Percentiles rank a stretch among this genome's conserved stretches.
These are phyloP conservation scores for Hymenoscyphus fraxineus DNA, from an alignment of 2,329 filamentous ascomycete genomes.

Conservation along the genomic window DNA sequence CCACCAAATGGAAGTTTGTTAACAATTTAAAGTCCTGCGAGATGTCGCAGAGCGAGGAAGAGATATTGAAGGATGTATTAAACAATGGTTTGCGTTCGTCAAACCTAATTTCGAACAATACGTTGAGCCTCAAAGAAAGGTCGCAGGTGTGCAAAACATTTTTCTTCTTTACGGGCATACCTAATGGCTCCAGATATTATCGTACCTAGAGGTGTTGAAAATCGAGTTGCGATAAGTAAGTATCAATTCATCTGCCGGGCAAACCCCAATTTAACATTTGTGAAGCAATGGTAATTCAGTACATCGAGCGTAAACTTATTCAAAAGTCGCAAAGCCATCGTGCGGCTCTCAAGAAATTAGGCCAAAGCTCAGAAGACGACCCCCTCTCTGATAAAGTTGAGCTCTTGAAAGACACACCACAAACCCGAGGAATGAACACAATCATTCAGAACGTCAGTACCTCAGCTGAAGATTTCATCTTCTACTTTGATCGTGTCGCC, in stretches of 20 bases:
- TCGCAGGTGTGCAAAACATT: conserved; percentile 57
- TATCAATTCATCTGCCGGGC: conserved; percentile 11
- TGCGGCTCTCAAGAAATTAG: conserved; percentile 71
- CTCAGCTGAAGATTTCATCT: conserved; percentile 85
- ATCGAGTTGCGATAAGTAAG: conserved; percentile 81
- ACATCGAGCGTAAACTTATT: conserved; percentile 81
- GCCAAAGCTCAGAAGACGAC: conserved; percentile 65
- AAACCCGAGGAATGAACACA: conserved; percentile 84
- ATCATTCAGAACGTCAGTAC: conserved; percentile 80
- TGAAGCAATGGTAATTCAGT: conserved; percentile 84
- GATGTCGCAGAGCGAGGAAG: conserved; percentile 86
- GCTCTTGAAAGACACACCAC: conserved; percentile 70
- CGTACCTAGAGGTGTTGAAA: conserved; percentile 90
- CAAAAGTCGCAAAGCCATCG: conserved; percentile 84
- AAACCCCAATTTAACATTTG: neutral
- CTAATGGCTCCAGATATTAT: conserved; percentile 67
- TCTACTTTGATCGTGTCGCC: conserved; percentile 90
- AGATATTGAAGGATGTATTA: conserved; percentile 92
- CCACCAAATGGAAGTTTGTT: neutral
- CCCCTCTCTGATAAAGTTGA: conserved; percentile 72
- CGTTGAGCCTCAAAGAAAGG: conserved; percentile 85
- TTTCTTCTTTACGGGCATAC: neutral
- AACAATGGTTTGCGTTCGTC: conserved; percentile 95
- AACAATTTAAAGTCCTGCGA: conserved; percentile 54
- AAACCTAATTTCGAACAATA: conserved; percentile 96